These are phyloP conservation scores for Arthrinium puccinioides DNA, from an alignment of 2,329 filamentous ascomycete species.

Conservation along the genomic window DNA sequence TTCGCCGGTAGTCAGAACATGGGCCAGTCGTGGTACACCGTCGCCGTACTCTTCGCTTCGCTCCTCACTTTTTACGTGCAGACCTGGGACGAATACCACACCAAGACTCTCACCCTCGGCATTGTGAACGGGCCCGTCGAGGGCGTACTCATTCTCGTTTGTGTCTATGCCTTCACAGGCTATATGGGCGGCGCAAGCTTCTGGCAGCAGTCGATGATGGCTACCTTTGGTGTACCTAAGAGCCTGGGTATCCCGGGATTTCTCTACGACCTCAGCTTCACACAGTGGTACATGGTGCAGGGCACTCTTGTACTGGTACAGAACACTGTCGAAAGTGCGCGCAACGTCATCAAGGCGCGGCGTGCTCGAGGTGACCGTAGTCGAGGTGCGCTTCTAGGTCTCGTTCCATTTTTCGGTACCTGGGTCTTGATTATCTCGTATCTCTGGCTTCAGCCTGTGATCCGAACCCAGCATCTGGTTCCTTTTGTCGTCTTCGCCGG, in stretches of 20 bases:
- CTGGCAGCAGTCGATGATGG: slow-evolving; percentile 81
- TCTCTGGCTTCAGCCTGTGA: slow-evolving; percentile 75
- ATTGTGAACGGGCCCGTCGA: slow-evolving; percentile 92
- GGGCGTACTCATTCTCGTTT: slow-evolving; percentile 76
- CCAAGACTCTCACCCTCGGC: slow-evolving; percentile 87
- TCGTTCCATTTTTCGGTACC: slow-evolving; percentile 70
- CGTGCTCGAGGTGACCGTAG: slow-evolving; percentile 65
- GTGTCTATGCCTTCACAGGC: slow-evolving; percentile 78
- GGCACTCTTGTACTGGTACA: slow-evolving; percentile 73
- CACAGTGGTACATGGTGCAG: slow-evolving; percentile 87
- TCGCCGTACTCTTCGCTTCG: slow-evolving; percentile 74
- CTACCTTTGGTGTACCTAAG: slow-evolving; percentile 61
- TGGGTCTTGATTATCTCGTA: slow-evolving; percentile 76
- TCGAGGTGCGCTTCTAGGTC: slow-evolving; percentile 70
- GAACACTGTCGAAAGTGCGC: slow-evolving; percentile 73
- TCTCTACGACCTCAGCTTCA: slow-evolving; percentile 77
- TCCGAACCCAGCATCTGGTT: slow-evolving; percentile 75
- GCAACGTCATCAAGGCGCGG: slow-evolving; percentile 79
- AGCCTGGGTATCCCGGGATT: slow-evolving; percentile 56
- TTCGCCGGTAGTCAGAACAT: slow-evolving; percentile 91
- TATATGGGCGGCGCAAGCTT: slow-evolving; percentile 82
- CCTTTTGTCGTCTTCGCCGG: slow-evolving; percentile 87
- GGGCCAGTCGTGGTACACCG: slow-evolving; percentile 85
- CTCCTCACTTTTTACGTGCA: slow-evolving; percentile 97
- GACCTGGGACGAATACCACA: slow-evolving; percentile 99